These are phyloP conservation scores for Aspergillus novoparasiticus DNA, from an alignment of 2,329 filamentous ascomycete genomes.

Conservation along the genomic window DNA sequence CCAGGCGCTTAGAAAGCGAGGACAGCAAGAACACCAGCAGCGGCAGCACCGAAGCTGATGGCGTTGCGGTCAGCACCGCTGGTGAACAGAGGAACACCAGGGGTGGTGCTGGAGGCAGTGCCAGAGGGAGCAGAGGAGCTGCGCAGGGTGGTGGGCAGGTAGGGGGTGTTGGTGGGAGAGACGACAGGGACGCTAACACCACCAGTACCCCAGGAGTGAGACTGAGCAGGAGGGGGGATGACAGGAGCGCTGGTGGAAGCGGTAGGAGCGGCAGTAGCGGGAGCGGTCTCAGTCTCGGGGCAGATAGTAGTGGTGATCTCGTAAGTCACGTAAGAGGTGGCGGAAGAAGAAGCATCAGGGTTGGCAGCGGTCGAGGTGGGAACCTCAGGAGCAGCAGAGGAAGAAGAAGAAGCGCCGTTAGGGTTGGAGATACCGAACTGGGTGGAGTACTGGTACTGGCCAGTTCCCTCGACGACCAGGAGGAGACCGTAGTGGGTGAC, in stretches of 20 bases:
- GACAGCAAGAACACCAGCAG: constrained; percentile 37
- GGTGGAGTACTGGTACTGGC: constrained; percentile 63
- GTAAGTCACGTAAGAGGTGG: neutral
- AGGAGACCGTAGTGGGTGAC: constrained; percentile 62
- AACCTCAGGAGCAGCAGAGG: constrained; percentile 6
- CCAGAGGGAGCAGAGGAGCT: constrained; percentile 16
- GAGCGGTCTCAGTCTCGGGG: constrained; percentile 14
- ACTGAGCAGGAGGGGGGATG: constrained; percentile 7
- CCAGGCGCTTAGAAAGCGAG: constrained; percentile 36
- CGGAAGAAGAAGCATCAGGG: constrained; percentile 14
- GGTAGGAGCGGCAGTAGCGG: constrained; percentile 11
- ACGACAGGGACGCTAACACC: constrained; percentile 17
- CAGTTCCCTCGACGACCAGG: constrained; percentile 61
- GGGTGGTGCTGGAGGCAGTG: constrained; percentile 16
- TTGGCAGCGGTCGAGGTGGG: constrained; percentile 11
- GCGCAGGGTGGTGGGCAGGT: constrained; percentile 16
- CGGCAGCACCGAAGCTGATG: constrained; percentile 38
- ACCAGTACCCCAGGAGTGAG: constrained; percentile 2
- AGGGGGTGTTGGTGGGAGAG: constrained; percentile 15
- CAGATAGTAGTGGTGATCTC: constrained; percentile 10
- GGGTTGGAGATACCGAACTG: constrained; percentile 60
- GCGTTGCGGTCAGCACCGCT: constrained; percentile 37
- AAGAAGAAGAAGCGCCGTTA: constrained; percentile 17
- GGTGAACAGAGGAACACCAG: constrained; percentile 28
- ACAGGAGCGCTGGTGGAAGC: constrained; percentile 10